Percentiles rank a stretch among this genome's conserved stretches.
Conservation (phyloP, 2,329 filamentous ascomycete genomes). For the Colletotrichum costaricense region DNA sequence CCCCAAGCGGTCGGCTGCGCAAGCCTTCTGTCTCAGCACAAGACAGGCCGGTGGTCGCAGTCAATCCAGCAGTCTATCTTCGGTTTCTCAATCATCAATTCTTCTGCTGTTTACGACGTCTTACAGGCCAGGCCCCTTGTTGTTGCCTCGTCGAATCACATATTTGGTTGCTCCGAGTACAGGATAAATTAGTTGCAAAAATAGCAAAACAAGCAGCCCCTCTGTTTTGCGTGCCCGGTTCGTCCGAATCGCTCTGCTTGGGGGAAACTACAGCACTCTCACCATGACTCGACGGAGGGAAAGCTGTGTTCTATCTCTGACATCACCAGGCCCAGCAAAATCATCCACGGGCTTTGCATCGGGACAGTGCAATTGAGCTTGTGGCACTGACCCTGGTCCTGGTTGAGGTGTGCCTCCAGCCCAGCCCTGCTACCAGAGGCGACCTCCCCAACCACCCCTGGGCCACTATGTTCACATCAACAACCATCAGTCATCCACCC, state of each 20-base stretch:
- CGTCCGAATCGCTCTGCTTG: conserved; percentile 21
- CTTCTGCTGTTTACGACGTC: conserved; percentile 16
- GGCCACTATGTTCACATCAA: conserved; percentile 3
- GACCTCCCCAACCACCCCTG: conserved; percentile 25
- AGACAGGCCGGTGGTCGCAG: conserved; percentile 25
- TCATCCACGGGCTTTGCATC: conserved; percentile 6
- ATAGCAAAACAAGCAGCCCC: conserved; percentile 7
- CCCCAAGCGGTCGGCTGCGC: conserved; percentile 19
- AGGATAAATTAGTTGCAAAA: conserved; percentile 22
- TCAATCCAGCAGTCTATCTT: conserved; percentile 24
- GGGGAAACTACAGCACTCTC: conserved; percentile 1
- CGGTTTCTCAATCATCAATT: conserved; percentile 7
- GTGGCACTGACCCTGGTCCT: conserved; percentile 15
- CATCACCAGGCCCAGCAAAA: conserved; percentile 16
- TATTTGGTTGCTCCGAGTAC: conserved; percentile 5
- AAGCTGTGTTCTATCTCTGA: conserved; percentile 26
- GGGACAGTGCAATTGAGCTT: neutral
- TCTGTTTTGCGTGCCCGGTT: conserved; percentile 4
- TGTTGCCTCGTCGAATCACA: neutral
- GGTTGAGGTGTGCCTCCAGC: conserved; percentile 25
- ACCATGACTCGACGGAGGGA: conserved; percentile 27
- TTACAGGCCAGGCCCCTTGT: conserved; percentile 11
- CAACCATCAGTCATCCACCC: conserved; percentile 28
- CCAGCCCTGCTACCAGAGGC: conserved; percentile 22
- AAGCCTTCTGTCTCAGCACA: conserved; percentile 33